These are phyloP conservation scores for Suhomyces yuchorum DNA, from an alignment of 1,139 yeast genomes.

Conservation along the genomic window DNA sequence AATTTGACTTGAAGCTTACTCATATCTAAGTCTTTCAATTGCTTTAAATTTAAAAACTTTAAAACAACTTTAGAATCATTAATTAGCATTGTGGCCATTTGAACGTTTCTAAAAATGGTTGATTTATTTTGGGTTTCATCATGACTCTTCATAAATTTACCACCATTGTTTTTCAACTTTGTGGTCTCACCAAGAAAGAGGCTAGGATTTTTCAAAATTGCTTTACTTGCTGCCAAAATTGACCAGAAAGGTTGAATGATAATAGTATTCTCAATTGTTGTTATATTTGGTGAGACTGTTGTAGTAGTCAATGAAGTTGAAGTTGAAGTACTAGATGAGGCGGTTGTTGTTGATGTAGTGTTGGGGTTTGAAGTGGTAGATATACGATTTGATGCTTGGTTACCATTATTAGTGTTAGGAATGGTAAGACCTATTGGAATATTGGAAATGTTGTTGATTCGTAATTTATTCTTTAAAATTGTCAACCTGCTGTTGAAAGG, in stretches of 20 bases:
- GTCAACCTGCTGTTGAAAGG: conserved; percentile 36
- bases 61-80: conserved; percentile 43
- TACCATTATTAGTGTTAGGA: not conserved
- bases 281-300: conserved; percentile 24
- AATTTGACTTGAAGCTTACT: conserved; percentile 48
- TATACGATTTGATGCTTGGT: not conserved
- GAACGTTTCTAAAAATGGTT: conserved; percentile 2
- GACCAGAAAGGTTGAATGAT: conserved; percentile 69
- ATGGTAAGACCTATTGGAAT: conserved; percentile 6
- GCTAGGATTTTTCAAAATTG: conserved; percentile 51
- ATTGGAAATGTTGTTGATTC: conserved; percentile 12
- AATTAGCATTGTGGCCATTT: conserved; percentile 31
- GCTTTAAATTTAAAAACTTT: conserved; percentile 39
- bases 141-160: conserved; percentile 25
- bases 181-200: conserved; percentile 23
- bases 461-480: conserved; percentile 13
- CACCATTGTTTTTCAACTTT: conserved; percentile 20
- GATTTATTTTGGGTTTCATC: conserved; percentile 15
- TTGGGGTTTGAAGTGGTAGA: not conserved
- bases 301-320: conserved; percentile 18
- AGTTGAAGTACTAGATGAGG: conserved; percentile 16
- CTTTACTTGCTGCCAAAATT: conserved; percentile 60
- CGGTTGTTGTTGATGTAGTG: conserved; percentile 20
- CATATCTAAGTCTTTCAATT: conserved; percentile 14
- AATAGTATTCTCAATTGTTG: conserved; percentile 33